Conservation (phyloP, 495 filamentous ascomycete genomes). For the Hyaloscypha finlandica region DNA sequence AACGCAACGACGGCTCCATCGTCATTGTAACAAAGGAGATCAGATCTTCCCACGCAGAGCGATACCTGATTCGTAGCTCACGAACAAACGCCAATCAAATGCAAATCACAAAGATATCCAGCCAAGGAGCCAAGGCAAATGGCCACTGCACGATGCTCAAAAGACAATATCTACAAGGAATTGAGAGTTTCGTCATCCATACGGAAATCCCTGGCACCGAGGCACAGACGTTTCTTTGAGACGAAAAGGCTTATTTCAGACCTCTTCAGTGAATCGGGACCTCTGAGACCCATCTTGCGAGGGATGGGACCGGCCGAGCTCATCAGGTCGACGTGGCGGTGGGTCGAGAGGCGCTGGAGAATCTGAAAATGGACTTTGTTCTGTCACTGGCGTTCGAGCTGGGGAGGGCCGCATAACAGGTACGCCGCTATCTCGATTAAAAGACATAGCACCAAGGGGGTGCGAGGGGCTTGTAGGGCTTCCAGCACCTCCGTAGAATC, state of each 20-base stretch:
- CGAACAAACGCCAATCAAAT: slow-evolving; percentile 31
- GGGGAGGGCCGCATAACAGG: slow-evolving; percentile 37
- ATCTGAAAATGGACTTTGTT: slow-evolving; percentile 40
- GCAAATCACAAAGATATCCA: slow-evolving; percentile 27
- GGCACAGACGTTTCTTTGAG: slow-evolving; percentile 28
- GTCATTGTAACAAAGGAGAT: slow-evolving; percentile 18
- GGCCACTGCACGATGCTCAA: slow-evolving; percentile 12
- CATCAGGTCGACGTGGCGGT: slow-evolving; percentile 39
- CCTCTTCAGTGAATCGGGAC: slow-evolving; percentile 55
- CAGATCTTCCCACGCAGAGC: slow-evolving; percentile 10
- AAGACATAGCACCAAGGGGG: slow-evolving; percentile 6
- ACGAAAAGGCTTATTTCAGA: slow-evolving; percentile 37
- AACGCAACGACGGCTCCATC: slow-evolving; percentile 9
- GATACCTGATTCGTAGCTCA: slow-evolving; percentile 22
- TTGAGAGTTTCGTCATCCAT: slow-evolving; percentile 21
- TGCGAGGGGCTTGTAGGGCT: slow-evolving; percentile 16
- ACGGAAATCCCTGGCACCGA: slow-evolving; percentile 17
- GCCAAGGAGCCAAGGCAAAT: slow-evolving; percentile 14
- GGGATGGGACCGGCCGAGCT: slow-evolving; percentile 46
- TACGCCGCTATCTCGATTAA: slow-evolving; percentile 25
- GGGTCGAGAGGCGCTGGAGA: slow-evolving; percentile 22
- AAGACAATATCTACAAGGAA: slow-evolving; percentile 29
- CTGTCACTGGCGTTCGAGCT: slow-evolving; percentile 39
- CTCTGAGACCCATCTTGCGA: slow-evolving; percentile 48
- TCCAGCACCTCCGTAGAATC: slow-evolving; percentile 41